Conservation (phyloP, 2,329 filamentous ascomycete genomes). For the Pyrenophora graminea region DNA sequence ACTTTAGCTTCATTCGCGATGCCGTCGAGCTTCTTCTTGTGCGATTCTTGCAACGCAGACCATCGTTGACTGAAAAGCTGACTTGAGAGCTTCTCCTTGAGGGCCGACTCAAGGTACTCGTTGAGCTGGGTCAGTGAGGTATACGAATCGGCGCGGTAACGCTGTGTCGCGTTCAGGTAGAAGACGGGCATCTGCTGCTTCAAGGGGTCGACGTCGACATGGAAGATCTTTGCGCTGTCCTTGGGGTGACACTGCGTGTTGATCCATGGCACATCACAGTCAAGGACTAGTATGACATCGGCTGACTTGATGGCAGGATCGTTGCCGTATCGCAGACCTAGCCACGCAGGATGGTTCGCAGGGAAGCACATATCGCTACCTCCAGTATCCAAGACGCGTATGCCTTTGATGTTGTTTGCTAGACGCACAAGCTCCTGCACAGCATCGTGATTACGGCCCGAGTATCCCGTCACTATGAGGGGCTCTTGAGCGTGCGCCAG, state of each 20-base stretch:
- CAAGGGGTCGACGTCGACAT: slow-evolving; percentile 69
- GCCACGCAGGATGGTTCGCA: slow-evolving; percentile 59
- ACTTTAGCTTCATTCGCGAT: slow-evolving; percentile 65
- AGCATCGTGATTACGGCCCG: slow-evolving; percentile 68
- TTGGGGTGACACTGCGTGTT: slow-evolving; percentile 71
- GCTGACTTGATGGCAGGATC: slow-evolving; percentile 75
- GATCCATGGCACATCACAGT: slow-evolving; percentile 94
- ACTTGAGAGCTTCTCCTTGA: slow-evolving; percentile 46
- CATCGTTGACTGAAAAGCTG: slow-evolving; percentile 54
- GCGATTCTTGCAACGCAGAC: slow-evolving; percentile 59
- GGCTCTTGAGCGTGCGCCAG: slow-evolving; percentile 68
- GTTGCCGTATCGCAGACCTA: slow-evolving; percentile 70
- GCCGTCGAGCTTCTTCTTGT: slow-evolving; percentile 62
- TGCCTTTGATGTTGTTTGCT: slow-evolving; percentile 67
- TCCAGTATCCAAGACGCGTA: slow-evolving; percentile 75
- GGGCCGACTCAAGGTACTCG: slow-evolving; percentile 58
- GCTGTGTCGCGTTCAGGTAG: slow-evolving; percentile 58
- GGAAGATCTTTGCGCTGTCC: slow-evolving; percentile 61
- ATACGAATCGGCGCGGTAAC: slow-evolving; percentile 57
- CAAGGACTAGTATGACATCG: slow-evolving; percentile 81
- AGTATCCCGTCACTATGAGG: slow-evolving; percentile 71
- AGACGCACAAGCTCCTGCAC: slow-evolving; percentile 67
- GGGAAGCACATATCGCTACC: slow-evolving; percentile 82
- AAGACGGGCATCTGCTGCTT: slow-evolving; percentile 66
- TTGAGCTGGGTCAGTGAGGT: slow-evolving; percentile 71